A percentile compares a stretch with the other conserved stretches of the same genome.
phyloP scores from a whole-genome alignment of 176 grass and related monocot genomes.

The Carex myosuroides region DNA sequence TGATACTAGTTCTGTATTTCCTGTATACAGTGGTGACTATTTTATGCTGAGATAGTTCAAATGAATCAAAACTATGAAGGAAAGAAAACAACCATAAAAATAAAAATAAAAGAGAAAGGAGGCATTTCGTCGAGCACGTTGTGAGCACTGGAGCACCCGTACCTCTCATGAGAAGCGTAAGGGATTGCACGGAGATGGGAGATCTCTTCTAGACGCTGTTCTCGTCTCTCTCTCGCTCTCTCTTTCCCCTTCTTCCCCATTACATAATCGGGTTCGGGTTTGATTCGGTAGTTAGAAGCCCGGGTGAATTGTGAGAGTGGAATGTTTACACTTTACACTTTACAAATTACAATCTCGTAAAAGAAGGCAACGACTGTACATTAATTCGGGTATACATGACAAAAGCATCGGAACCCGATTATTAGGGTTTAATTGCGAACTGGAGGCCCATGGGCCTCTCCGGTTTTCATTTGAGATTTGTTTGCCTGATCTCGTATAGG shows the following conservation, averaged over 20 bases:
- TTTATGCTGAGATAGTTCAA: background rate
- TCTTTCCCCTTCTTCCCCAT: constrained; percentile 86
- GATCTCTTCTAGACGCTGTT: constrained; percentile 59
- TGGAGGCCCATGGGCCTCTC: background rate
- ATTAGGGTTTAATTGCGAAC: background rate
- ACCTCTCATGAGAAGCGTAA: constrained; percentile 43
- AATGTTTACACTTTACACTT: too few relatives aligned
- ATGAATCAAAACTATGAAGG: background rate
- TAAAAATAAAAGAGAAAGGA: background rate
- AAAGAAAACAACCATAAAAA: background rate
- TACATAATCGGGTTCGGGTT: background rate
- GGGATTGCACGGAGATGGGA: constrained; percentile 47
- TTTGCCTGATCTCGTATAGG: background rate
- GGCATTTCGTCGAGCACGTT: constrained; percentile 22
- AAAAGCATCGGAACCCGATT: background rate
- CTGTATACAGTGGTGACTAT: background rate
- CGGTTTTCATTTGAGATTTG: background rate
- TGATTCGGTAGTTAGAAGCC: background rate
- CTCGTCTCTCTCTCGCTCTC: constrained; percentile 55
- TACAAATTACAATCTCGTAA: background rate
- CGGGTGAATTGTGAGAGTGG: background rate
- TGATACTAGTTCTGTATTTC: background rate
- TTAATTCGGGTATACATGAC: background rate
- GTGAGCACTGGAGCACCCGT: background rate
- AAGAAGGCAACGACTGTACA: background rate